These are phyloP conservation scores for Scenedesmus sp. DNA, from an alignment of 163 green algal genomes.

Conservation along the genomic window DNA sequence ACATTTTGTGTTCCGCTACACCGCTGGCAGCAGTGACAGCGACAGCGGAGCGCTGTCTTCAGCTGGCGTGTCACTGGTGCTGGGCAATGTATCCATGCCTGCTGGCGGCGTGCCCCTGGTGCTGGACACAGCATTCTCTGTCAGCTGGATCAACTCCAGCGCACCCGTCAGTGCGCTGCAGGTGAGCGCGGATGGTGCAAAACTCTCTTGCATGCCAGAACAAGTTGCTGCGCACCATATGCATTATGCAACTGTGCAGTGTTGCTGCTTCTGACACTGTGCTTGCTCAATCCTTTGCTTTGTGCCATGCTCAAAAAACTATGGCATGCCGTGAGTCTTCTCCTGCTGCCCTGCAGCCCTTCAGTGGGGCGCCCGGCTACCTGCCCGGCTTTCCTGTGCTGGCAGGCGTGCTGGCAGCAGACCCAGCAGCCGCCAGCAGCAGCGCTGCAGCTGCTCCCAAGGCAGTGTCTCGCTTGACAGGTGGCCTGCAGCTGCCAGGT, in stretches of 20 bases:
- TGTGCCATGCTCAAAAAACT: no score
- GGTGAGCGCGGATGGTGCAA: neutral
- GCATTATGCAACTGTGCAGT: neutral
- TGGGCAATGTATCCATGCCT: conserved; percentile 19
- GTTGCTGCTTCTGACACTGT: neutral
- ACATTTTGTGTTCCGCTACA: conserved; percentile 40
- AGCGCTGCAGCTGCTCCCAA: conserved; percentile 35
- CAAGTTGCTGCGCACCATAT: no score
- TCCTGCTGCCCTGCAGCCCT: conserved; percentile 44
- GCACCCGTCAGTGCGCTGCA: neutral
- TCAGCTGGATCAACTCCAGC: conserved; percentile 32
- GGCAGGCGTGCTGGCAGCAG: conserved; percentile 36
- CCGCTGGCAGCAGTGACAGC: neutral
- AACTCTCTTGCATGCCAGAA: neutral
- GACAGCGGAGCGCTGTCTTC: neutral
- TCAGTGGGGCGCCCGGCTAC: conserved; percentile 68
- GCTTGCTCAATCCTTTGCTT: no score
- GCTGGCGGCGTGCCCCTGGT: neutral
- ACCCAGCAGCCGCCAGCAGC: neutral
- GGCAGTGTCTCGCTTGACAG: conserved; percentile 45
- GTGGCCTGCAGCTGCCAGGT: conserved; percentile 55
- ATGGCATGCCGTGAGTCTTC: neutral
- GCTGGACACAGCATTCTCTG: conserved; percentile 14
- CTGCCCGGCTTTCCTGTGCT: conserved; percentile 61
- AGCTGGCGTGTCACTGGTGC: conserved; percentile 4